These are phyloP conservation scores for Ustilago sp. DNA, from an alignment of 1,284 basidiomycete species.

Conservation along the genomic window DNA sequence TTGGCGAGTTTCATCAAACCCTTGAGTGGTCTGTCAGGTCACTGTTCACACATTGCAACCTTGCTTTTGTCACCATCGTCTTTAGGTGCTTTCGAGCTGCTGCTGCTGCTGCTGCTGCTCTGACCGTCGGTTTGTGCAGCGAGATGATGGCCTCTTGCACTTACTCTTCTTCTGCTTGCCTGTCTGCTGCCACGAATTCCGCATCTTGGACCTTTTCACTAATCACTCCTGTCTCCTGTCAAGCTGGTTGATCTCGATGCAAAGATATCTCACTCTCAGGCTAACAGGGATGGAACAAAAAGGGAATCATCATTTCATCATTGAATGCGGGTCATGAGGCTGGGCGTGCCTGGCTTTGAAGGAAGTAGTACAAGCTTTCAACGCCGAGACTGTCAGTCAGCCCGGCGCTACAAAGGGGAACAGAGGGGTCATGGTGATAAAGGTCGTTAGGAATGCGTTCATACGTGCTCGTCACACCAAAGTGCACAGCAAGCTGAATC, in stretches of 20 bases:
- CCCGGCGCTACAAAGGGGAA: slow-evolving; percentile 14
- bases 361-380: slow-evolving; percentile 4
- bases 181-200: neutral
- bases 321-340: slow-evolving; percentile 2
- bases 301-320: slow-evolving; percentile 13
- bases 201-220: neutral
- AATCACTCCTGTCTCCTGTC: neutral
- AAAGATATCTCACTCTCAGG: neutral
- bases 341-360: neutral
- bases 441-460: neutral
- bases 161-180: neutral
- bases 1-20: slow-evolving; percentile 7
- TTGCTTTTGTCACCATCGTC: no score
- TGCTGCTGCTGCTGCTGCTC: no score
- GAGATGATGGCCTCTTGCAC: slow-evolving; percentile 1
- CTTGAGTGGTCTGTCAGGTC: slow-evolving; percentile 1
- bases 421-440: slow-evolving; percentile 3
- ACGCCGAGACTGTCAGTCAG: neutral
- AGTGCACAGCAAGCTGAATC: neutral
- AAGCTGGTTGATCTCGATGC: neutral
- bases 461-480: slow-evolving; percentile 6
- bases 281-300: neutral
- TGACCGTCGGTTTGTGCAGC: slow-evolving; percentile 6
- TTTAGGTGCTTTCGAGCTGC: no score
- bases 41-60: neutral